These are phyloP conservation scores for Pseudocohnilembus persalinus DNA, from an alignment of 169 alveolate species.

Conservation along the genomic window DNA sequence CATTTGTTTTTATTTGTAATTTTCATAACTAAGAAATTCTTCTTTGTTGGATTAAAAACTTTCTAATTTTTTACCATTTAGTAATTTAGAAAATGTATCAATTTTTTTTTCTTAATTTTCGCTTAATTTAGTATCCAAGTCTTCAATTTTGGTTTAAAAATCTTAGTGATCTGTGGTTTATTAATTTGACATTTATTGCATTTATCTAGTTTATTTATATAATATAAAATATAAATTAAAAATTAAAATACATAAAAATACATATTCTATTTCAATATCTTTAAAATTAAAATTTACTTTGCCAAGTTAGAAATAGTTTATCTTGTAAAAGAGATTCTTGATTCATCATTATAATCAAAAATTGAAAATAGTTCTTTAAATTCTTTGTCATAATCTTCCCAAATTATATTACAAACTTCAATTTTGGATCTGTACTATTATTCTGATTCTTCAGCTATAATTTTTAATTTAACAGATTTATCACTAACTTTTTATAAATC, in stretches of 20 bases:
- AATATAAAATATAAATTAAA: too few species aligned
- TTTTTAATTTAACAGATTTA: slow-evolving; percentile 4
- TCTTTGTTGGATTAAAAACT: not conserved
- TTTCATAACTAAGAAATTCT: not conserved
- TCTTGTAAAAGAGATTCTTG: not conserved
- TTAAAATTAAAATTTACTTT: too few species aligned
- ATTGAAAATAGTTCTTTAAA: not conserved
- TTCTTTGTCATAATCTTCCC: not conserved
- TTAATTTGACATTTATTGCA: not conserved
- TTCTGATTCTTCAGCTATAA: not conserved
- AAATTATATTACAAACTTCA: not conserved
- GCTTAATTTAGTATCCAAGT: not conserved
- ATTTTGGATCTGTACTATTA: not conserved
- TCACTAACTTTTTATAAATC: slow-evolving; percentile 26
- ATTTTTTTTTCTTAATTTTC: too few species aligned
- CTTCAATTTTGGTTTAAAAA: not conserved
- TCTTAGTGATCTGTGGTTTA: not conserved
- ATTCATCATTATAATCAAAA: not conserved
- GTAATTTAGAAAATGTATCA: not conserved
- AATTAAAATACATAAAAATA: too few species aligned
- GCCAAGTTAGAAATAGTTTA: not conserved
- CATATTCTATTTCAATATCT: too few species aligned
- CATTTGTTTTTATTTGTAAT: too few species aligned
- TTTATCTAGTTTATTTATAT: too few species aligned
- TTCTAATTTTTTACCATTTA: not conserved